These are phyloP conservation scores for Coprinopsis sp. DNA, from an alignment of 768 basidiomycete species.

Conservation along the genomic window DNA sequence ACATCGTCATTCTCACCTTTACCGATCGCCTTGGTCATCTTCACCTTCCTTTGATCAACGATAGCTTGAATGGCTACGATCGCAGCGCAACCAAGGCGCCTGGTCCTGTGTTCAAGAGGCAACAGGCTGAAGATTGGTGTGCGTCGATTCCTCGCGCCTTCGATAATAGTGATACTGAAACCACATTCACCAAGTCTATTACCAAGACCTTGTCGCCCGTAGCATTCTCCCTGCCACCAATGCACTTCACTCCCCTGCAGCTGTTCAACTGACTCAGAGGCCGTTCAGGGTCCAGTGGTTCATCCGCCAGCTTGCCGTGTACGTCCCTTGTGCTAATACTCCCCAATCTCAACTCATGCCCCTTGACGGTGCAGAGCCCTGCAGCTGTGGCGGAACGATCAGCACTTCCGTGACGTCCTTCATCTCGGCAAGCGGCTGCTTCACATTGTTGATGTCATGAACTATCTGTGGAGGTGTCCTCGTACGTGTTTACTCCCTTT, in stretches of 20 bases:
- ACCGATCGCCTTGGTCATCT: too few relatives aligned
- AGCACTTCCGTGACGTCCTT: constrained; percentile 50
- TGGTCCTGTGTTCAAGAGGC: constrained; percentile 58
- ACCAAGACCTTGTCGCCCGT: constrained; percentile 63
- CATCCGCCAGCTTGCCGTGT: constrained; percentile 61
- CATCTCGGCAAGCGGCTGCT: constrained; percentile 65
- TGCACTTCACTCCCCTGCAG: constrained; percentile 45
- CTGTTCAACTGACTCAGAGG: constrained; percentile 56
- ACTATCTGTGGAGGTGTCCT: constrained; percentile 61
- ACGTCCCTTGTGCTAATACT: constrained; percentile 17
- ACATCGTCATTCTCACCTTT: constrained; percentile 6
- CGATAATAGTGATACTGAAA: too few relatives aligned
- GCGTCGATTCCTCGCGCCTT: constrained; percentile 26
- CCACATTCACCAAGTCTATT: constrained; percentile 43
- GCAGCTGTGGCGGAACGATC: constrained; percentile 61
- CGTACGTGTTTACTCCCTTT: constrained; percentile 36
- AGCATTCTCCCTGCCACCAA: constrained; percentile 52
- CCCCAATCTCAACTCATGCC: constrained; percentile 1
- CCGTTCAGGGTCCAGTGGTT: constrained; percentile 75
- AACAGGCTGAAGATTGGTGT: constrained; percentile 79
- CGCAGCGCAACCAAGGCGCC: constrained; percentile 28
- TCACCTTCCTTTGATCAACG: too few relatives aligned
- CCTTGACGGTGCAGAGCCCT: constrained; percentile 44
- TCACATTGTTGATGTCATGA: constrained; percentile 59
- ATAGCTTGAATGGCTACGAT: constrained; percentile 47